Evolutionary conservation across 2,329 filamentous ascomycete genomes (phyloP).

Genomic region (Blastomyces parvus): DNA sequence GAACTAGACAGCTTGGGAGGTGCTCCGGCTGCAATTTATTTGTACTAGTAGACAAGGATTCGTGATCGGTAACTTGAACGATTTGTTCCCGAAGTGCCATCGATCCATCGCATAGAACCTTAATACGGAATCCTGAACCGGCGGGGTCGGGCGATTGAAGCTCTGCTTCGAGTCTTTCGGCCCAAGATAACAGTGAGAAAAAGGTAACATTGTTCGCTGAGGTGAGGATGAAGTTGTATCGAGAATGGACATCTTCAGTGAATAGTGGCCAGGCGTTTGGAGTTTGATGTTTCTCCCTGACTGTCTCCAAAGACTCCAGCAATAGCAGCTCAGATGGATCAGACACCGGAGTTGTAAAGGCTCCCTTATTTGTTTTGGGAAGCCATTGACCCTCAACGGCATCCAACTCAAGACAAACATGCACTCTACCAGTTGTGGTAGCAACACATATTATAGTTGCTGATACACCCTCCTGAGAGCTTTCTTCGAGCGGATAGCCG

Average conservation of each 20-base stretch:
- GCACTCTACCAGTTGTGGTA: conserved; percentile 46
- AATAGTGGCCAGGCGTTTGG: conserved; percentile 44
- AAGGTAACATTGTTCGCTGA: conserved; percentile 45
- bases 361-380: conserved; percentile 37
- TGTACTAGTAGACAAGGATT: conserved; percentile 13
- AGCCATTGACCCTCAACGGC: conserved; percentile 56
- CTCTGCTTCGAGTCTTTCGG: conserved; percentile 48
- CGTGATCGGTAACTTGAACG: conserved; percentile 31
- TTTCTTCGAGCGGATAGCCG: conserved; percentile 26
- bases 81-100: conserved; percentile 42
- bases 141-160: conserved; percentile 42
- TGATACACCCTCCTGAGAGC: conserved; percentile 42
- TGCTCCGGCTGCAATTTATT: conserved; percentile 22
- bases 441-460: conserved; percentile 50
- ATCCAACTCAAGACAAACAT: conserved; percentile 52
- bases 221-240: conserved; percentile 52
- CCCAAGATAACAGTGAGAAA: conserved; percentile 49
- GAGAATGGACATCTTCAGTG: conserved; percentile 45
- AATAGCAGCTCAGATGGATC: conserved; percentile 37
- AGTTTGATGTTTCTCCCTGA: conserved; percentile 22
- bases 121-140: conserved; percentile 48
- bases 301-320: conserved; percentile 38
- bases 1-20: conserved; percentile 42
- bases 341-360: conserved; percentile 33
- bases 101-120: conserved; percentile 45